Evolutionary conservation across 1,139 yeast genomes (phyloP).

Genomic region (Kurtzmaniella quercitrusa): DNA sequence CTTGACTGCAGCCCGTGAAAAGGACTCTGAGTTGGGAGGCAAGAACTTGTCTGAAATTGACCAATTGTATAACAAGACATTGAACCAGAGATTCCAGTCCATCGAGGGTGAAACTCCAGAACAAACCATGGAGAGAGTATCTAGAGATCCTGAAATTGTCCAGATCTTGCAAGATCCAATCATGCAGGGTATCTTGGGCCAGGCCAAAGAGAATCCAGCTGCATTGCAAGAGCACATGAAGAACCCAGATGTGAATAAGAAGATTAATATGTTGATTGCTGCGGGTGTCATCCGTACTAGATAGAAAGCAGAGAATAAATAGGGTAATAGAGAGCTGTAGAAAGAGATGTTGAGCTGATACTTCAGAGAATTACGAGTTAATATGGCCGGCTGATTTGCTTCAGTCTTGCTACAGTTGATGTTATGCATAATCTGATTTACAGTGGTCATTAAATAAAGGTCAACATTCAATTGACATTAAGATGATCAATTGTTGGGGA

Average conservation of each 20-base stretch:
- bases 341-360: background rate
- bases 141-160: slow-evolving; percentile 91
- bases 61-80: slow-evolving; percentile 73
- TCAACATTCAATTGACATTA: background rate
- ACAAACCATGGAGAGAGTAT: slow-evolving; percentile 86
- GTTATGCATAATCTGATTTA: background rate
- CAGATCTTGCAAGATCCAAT: slow-evolving; percentile 92
- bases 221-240: slow-evolving; percentile 97
- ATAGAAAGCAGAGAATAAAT: slow-evolving; percentile 17
- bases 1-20: slow-evolving; percentile 68
- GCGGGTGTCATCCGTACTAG: slow-evolving; percentile 97
- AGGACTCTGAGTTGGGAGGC: slow-evolving; percentile 62
- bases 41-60: slow-evolving; percentile 75
- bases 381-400: background rate
- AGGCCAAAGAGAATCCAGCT: slow-evolving; percentile 94
- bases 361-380: no score
- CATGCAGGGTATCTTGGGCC: slow-evolving; percentile 91
- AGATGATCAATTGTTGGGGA: background rate
- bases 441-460: no score
- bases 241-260: slow-evolving; percentile 88
- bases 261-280: slow-evolving; percentile 86
- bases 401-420: no score
- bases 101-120: slow-evolving; percentile 92
- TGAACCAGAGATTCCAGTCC: slow-evolving; percentile 72
- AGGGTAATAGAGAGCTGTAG: background rate